Evolutionary conservation across 768 basidiomycete species (phyloP).

Genomic region (Astraeus odoratus): DNA sequence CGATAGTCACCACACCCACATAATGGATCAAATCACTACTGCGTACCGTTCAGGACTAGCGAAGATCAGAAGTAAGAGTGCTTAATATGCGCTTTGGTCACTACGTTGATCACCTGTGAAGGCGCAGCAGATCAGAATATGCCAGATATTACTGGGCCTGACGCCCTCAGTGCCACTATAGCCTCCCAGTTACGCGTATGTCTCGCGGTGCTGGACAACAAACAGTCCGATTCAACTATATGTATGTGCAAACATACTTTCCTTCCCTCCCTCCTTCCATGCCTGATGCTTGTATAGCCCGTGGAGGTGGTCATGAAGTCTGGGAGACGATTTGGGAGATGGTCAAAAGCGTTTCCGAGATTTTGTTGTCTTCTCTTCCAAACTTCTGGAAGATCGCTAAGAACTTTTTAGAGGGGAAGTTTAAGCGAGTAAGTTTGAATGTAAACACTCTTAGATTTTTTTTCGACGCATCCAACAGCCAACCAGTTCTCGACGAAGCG

Average conservation of each 20-base stretch:
- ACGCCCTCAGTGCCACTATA: conserved; percentile 37
- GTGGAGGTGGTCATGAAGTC: conserved; percentile 62
- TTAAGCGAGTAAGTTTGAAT: conserved; percentile 59
- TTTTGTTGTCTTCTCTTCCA: conserved; percentile 75
- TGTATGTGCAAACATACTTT: conserved; percentile 34
- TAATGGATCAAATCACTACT: conserved; percentile 69
- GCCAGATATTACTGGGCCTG: conserved; percentile 29
- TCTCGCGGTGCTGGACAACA: conserved; percentile 52
- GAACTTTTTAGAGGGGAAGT: conserved; percentile 89
- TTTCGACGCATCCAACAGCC: conserved; percentile 15
- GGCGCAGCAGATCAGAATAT: conserved; percentile 41
- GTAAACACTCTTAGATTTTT: not conserved
- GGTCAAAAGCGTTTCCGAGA: conserved; percentile 84
- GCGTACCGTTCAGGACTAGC: conserved; percentile 48
- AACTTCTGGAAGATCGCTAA: conserved; percentile 92
- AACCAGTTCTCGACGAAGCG: conserved; percentile 62
- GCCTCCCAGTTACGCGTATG: conserved; percentile 55
- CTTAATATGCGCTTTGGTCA: conserved; percentile 6
- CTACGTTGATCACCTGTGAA: conserved; percentile 17
- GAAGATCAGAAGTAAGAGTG: conserved; percentile 39
- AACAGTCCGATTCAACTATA: conserved; percentile 54
- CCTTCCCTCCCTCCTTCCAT: not conserved
- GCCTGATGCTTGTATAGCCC: conserved; percentile 37
- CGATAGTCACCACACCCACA: conserved; percentile 86
- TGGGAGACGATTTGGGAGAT: conserved; percentile 79